Evolutionary conservation across 495 filamentous ascomycete genomes (phyloP).

Genomic region (Neurospora sp.): DNA sequence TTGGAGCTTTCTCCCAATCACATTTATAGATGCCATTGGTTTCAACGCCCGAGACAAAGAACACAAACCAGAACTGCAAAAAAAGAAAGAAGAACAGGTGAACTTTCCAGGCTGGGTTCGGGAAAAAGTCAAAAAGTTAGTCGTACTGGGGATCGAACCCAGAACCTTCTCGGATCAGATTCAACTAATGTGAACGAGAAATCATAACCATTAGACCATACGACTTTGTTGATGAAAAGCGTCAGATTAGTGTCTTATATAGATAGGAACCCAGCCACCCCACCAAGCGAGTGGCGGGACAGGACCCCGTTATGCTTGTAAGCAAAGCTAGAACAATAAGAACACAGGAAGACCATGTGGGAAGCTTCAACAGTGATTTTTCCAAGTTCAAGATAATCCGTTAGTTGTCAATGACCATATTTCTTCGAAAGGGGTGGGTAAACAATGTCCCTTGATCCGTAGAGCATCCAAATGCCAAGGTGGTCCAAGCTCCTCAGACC

Average conservation of each 20-base stretch:
- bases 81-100: neutral
- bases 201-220: conserved; percentile 1
- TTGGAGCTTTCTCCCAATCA: neutral
- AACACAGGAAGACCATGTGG: neutral
- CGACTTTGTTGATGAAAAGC: neutral
- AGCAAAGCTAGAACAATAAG: neutral
- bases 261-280: neutral
- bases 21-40: neutral
- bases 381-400: neutral
- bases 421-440: neutral
- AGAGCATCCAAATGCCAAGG: neutral
- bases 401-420: neutral
- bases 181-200: neutral
- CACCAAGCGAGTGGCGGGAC: neutral
- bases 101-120: too few relatives aligned
- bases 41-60: neutral
- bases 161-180: neutral
- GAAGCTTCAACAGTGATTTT: neutral
- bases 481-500: neutral
- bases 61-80: neutral
- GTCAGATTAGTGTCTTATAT: neutral
- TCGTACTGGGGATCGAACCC: neutral
- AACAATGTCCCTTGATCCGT: neutral
- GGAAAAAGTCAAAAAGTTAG: neutral
- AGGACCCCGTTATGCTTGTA: neutral